These are phyloP conservation scores for Paxillus ammoniavirescens DNA, from an alignment of 768 basidiomycete species.

Conservation along the genomic window DNA sequence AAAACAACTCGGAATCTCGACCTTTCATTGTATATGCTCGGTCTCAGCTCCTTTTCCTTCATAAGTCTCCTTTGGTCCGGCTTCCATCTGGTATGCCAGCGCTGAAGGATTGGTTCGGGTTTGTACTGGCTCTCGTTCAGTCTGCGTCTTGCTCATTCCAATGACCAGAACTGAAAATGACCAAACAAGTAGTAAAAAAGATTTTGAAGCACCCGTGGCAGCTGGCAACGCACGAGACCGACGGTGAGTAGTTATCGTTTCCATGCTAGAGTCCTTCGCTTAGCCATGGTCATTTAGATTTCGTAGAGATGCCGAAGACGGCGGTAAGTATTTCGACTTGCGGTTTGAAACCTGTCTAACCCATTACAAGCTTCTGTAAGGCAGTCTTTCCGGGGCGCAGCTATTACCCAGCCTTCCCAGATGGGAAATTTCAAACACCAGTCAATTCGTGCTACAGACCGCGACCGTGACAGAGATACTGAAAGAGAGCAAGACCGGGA, in stretches of 20 bases:
- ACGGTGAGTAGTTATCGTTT: constrained; percentile 44
- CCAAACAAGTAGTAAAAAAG: constrained; percentile 49
- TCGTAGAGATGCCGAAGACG: constrained; percentile 74
- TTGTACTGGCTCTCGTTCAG: constrained; percentile 27
- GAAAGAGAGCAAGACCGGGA: constrained; percentile 55
- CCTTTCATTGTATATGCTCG: constrained; percentile 69
- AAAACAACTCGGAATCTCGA: constrained; percentile 27
- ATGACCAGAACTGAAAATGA: constrained; percentile 46
- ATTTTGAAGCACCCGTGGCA: constrained; percentile 53
- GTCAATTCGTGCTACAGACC: constrained; percentile 65
- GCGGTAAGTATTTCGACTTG: constrained; percentile 42
- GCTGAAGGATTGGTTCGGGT: constrained; percentile 90
- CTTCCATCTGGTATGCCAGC: constrained; percentile 75
- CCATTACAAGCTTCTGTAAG: constrained; percentile 51
- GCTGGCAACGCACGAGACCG: constrained; percentile 60
- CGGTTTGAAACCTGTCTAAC: constrained; percentile 5
- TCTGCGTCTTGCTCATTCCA: constrained; percentile 23
- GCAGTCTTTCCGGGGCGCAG: constrained; percentile 63
- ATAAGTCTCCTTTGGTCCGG: constrained; percentile 73
- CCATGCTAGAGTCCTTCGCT: background rate
- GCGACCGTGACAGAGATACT: constrained; percentile 43
- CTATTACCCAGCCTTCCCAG: constrained; percentile 77
- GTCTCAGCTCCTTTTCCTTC: constrained; percentile 62
- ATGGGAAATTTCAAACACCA: constrained; percentile 95
- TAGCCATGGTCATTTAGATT: constrained; percentile 45